Percentiles rank a stretch among this genome's conserved stretches.
phyloP scores from a whole-genome alignment of 225 moss, liverwort and hornwort genomes.

The Antitrichia curtipendula region DNA sequence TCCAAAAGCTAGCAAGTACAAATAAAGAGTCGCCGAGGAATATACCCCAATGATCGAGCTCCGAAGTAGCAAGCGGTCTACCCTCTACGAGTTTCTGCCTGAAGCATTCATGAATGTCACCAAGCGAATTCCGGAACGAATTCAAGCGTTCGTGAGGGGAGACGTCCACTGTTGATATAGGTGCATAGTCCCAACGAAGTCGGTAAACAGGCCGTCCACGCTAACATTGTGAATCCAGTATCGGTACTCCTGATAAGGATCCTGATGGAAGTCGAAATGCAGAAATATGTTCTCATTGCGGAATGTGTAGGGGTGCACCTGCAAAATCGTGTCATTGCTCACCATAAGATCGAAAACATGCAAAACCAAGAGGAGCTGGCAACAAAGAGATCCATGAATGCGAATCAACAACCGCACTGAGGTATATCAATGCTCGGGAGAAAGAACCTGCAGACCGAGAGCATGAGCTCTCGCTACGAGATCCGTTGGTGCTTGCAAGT shows the following conservation, averaged over 20 bases:
- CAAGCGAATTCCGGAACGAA: not conserved
- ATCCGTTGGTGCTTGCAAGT: constrained; percentile 50
- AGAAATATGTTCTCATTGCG: constrained; percentile 58
- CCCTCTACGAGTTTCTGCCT: not conserved
- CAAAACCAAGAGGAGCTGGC: not conserved
- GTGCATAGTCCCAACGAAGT: constrained; percentile 51
- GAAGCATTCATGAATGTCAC: not conserved
- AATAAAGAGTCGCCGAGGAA: not conserved
- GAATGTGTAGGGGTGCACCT: constrained; percentile 87
- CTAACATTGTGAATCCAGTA: constrained; percentile 50
- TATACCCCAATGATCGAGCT: not conserved
- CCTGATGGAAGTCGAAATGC: constrained; percentile 69
- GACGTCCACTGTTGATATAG: constrained; percentile 47
- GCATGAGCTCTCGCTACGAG: constrained; percentile 60
- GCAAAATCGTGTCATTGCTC: not conserved
- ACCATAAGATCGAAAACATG: not conserved
- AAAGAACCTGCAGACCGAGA: constrained; percentile 47
- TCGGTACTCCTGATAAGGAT: constrained; percentile 69
- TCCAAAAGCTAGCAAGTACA: not conserved
- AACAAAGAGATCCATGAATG: not conserved
- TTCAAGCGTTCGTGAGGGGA: not conserved
- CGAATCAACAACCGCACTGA: not conserved
- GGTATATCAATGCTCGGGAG: not conserved
- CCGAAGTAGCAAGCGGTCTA: not conserved
- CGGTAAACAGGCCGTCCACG: constrained; percentile 73